These are phyloP conservation scores for Zygosaccharomyces gambellarensis DNA, from an alignment of 805 yeast genomes.

Conservation along the genomic window DNA sequence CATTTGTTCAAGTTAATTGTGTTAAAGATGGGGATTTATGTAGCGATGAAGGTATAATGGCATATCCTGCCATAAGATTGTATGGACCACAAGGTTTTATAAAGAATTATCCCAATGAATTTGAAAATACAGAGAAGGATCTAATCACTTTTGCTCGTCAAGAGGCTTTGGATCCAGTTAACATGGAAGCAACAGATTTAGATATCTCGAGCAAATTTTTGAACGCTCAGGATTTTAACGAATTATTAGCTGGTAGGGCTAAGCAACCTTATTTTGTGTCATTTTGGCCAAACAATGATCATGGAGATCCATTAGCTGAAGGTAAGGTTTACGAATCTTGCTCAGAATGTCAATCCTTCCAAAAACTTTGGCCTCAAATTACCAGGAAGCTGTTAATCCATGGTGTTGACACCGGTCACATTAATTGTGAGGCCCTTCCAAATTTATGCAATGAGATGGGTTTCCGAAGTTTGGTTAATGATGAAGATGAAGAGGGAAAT, in stretches of 20 bases:
- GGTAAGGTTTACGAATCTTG: constrained; percentile 39
- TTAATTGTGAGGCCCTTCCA: constrained; percentile 52
- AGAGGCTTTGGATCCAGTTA: constrained; percentile 44
- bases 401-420: constrained; percentile 45
- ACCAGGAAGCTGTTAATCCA: constrained; percentile 43
- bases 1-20: constrained; percentile 79
- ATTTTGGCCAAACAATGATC: constrained; percentile 57
- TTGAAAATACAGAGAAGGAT: constrained; percentile 44
- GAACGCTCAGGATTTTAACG: constrained; percentile 41
- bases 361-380: constrained; percentile 53
- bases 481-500: constrained; percentile 13
- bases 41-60: constrained; percentile 51
- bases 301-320: constrained; percentile 29
- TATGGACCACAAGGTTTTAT: constrained; percentile 54
- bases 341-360: constrained; percentile 47
- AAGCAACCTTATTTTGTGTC: constrained; percentile 52
- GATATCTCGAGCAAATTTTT: constrained; percentile 41
- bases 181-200: constrained; percentile 35
- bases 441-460: constrained; percentile 52
- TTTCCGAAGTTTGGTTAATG: constrained; percentile 33
- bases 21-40: constrained; percentile 84
- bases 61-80: constrained; percentile 68
- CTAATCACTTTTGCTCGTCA: constrained; percentile 51
- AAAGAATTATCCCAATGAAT: constrained; percentile 45
- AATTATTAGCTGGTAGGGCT: constrained; percentile 47